Base-by-base conservation (phyloP, 805 yeast genomes). In the Schwanniomyces polymorphus region DNA sequence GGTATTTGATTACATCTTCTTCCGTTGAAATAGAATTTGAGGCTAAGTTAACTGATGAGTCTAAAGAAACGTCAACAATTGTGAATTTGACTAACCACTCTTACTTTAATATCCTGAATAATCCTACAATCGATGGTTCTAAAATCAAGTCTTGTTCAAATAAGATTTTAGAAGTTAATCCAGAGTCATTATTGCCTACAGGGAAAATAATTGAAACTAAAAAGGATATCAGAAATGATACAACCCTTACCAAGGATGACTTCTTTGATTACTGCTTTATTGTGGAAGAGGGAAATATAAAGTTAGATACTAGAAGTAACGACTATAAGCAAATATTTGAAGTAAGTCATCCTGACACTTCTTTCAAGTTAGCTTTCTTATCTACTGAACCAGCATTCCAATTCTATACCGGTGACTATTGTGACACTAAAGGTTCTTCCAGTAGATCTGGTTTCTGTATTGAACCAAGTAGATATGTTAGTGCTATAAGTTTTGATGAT, bases 321-420 rank as follows among this genome's bases (percentile, higher is more conserved):
- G 60, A 60, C 16, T 59, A 77, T 49, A 61, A 55, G 40, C 52
- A 65, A 23, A 65, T 81, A 21, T 63, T 75, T 27, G 72, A 68
- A 53, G 79, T 81, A 8, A 60, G 60, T 23, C 76, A 78, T 53
- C 78, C 82, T 12, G 65, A 64, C 18, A 64, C 82, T 4, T 61
- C 66, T 7, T 56, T 76, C 42, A 64, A 67, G 40, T 57, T 84
- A 34, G 61, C 63, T 17, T 76, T 78, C 7, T 57, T 61, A 14
- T 70, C 86, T 7, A 84, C 89, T 3, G 90, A 84, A 48, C 90
- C 89, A 6, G 67, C 82, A 2, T 82, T 80, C 70, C 88, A 83
- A 61, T 68, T 84, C 35, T 84, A 84, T 63, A 82, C 88, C 27
- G 87, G 86, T 18, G 83, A 78, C 54, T 67, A 69, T 44, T 70